Percentiles rank a stretch among this genome's conserved stretches.
These are phyloP conservation scores for Talaromyces wortmannii DNA, from an alignment of 495 filamentous ascomycete genomes.

Conservation along the genomic window DNA sequence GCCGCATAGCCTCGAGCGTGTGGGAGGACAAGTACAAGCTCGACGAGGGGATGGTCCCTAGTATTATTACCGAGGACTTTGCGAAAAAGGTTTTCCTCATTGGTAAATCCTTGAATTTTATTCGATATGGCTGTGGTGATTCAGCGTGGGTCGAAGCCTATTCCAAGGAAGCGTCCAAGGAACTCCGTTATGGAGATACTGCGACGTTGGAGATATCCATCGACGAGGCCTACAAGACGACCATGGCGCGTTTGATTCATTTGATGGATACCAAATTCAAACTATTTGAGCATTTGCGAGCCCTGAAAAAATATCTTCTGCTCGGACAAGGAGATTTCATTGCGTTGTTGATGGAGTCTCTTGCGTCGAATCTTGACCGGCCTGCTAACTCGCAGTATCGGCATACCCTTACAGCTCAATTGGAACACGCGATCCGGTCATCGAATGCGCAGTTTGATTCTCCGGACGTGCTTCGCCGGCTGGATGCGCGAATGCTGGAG, in stretches of 20 bases:
- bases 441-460: conserved; percentile 96
- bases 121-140: conserved; percentile 89
- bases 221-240: conserved; percentile 94
- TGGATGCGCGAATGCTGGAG: conserved; percentile 95
- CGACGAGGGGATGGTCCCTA: conserved; percentile 78
- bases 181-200: conserved; percentile 90
- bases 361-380: conserved; percentile 85
- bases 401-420: conserved; percentile 90
- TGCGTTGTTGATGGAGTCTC: conserved; percentile 91
- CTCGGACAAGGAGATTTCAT: conserved; percentile 98
- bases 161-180: conserved; percentile 89
- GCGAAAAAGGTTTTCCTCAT: conserved; percentile 94
- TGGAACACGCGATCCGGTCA: conserved; percentile 94
- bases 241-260: conserved; percentile 90
- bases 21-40: conserved; percentile 98
- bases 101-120: conserved; percentile 97
- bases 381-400: conserved; percentile 94
- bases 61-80: conserved; percentile 86
- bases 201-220: conserved; percentile 86
- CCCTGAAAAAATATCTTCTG: conserved; percentile 90
- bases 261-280: conserved; percentile 93
- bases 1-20: conserved; percentile 74
- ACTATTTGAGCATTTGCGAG: conserved; percentile 84
- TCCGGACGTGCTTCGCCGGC: conserved; percentile 82
- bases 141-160: conserved; percentile 94